Percentiles rank a stretch among this genome's conserved stretches.
Conservation (phyloP, 148 eudicot species). For the Euryodendron excelsum region DNA sequence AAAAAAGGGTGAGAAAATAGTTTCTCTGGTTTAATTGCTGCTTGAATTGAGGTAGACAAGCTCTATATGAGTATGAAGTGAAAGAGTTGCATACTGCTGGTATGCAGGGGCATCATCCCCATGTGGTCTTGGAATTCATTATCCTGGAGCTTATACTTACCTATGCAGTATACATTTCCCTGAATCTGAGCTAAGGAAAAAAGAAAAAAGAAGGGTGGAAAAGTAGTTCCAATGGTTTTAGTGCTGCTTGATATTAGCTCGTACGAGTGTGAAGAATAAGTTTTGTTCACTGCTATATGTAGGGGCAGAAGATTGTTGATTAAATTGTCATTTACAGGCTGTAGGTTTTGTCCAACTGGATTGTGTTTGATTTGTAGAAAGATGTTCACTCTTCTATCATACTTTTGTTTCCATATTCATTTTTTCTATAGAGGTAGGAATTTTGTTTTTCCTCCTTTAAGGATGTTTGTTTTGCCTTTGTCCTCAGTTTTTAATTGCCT, state of each 20-base stretch:
- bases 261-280: neutral
- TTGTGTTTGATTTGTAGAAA: neutral
- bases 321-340: neutral
- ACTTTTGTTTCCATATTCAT: neutral
- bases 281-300: neutral
- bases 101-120: neutral
- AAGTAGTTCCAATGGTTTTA: neutral
- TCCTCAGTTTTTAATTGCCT: slow-evolving; percentile 4
- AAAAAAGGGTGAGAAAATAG: neutral
- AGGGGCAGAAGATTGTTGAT: neutral
- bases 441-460: neutral
- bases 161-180: neutral
- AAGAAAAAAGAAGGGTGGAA: neutral
- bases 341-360: neutral
- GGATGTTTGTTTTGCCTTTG: neutral
- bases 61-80: neutral
- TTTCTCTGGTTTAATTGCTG: neutral
- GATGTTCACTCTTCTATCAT: neutral
- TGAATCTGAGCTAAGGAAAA: neutral
- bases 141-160: neutral
- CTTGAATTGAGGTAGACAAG: neutral
- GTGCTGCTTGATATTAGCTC: neutral
- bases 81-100: neutral
- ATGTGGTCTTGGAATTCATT: neutral
- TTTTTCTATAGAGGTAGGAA: neutral